Percentiles rank a stretch among this genome's conserved stretches.
phyloP scores from a whole-genome alignment of 768 basidiomycete genomes.

The Rhizopogon rudus region DNA sequence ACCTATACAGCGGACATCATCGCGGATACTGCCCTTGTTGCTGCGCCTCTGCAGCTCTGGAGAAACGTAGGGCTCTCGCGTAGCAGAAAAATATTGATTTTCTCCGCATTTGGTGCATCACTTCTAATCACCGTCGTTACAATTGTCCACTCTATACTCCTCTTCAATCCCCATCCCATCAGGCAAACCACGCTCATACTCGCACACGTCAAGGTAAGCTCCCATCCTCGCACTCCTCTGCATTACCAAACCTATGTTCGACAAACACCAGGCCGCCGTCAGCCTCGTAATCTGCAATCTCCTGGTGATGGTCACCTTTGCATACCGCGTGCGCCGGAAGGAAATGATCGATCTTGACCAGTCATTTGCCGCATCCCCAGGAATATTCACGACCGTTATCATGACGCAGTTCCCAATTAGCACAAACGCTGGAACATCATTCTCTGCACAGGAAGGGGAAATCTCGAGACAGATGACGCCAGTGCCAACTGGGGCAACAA shows the following conservation, averaged over 20 bases:
- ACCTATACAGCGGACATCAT: background rate
- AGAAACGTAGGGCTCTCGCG: slow-evolving; percentile 9
- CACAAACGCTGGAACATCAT: background rate
- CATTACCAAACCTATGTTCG: background rate
- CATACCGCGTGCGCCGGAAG: slow-evolving; percentile 11
- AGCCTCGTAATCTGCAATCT: slow-evolving; percentile 22
- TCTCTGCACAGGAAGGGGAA: background rate
- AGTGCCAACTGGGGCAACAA: background rate
- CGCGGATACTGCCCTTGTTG: background rate
- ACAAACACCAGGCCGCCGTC: slow-evolving; percentile 12
- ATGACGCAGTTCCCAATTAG: background rate
- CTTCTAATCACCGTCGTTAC: slow-evolving; percentile 17
- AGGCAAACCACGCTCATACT: slow-evolving; percentile 11
- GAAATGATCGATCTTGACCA: slow-evolving; percentile 5
- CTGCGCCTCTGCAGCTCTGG: slow-evolving; percentile 8
- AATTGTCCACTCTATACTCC: slow-evolving; percentile 7
- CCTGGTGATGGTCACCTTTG: slow-evolving; percentile 22
- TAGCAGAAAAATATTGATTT: slow-evolving; percentile 14
- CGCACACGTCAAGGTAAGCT: slow-evolving; percentile 17
- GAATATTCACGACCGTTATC: background rate
- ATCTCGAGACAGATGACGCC: background rate
- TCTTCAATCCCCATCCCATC: background rate
- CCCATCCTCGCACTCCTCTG: background rate
- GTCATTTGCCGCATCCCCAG: background rate
- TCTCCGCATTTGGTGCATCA: slow-evolving; percentile 16